phyloP scores from a whole-genome alignment of 805 yeast species.

The Pichia rugopelliculosa region DNA sequence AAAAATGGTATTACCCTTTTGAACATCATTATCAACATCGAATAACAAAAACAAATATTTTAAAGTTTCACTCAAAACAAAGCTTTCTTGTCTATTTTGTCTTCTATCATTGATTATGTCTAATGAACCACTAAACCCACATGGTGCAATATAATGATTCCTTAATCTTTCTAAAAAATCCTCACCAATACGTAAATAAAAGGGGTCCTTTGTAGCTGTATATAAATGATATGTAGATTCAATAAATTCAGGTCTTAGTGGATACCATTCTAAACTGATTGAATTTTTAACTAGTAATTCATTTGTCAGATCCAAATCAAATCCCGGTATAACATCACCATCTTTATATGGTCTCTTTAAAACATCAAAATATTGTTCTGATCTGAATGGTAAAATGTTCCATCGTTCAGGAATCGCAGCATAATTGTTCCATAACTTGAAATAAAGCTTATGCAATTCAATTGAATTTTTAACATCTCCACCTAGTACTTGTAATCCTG shows the following conservation, averaged over 20 bases:
- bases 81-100: constrained; percentile 87
- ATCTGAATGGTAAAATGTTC: constrained; percentile 34
- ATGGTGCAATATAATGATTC: constrained; percentile 44
- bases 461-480: constrained; percentile 69
- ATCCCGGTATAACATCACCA: constrained; percentile 18
- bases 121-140: constrained; percentile 78
- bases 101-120: constrained; percentile 54
- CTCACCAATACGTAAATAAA: constrained; percentile 70
- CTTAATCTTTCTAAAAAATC: constrained; percentile 51
- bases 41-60: constrained; percentile 77
- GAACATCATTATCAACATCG: constrained; percentile 55
- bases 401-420: constrained; percentile 88
- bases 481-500: constrained; percentile 72
- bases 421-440: constrained; percentile 73
- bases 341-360: constrained; percentile 11
- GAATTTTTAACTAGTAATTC: constrained; percentile 27
- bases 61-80: constrained; percentile 79
- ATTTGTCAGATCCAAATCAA: constrained; percentile 18
- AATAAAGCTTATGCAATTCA: constrained; percentile 49
- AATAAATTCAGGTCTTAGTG: constrained; percentile 84
- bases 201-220: constrained; percentile 79
- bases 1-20: constrained; percentile 39
- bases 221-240: constrained; percentile 83
- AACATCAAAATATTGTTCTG: constrained; percentile 14
- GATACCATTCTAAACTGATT: constrained; percentile 78